Evolutionary conservation across 2,329 filamentous ascomycete species (phyloP), one percentile per base, ranked within the genome.

Genomic region (Fusarium acutatum): DNA sequence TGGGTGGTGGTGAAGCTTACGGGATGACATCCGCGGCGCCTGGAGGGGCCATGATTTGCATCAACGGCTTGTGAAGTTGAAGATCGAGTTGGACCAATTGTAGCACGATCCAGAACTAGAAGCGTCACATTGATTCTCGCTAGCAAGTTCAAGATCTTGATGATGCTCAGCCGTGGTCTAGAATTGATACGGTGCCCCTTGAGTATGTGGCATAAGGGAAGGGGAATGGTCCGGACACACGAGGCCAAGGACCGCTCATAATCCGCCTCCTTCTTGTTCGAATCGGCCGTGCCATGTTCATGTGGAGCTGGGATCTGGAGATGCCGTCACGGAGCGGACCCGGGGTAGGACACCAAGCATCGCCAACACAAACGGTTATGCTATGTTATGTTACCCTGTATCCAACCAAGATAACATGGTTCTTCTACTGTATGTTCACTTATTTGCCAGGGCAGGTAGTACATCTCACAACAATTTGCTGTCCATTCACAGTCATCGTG

Each of bases 1-100:
- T 62, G 63, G 66, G 63, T 67, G 65, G 64, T 67, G 53, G 56
- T 44, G 40, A 71, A 35, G 50, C 58, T 57, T 34, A 63, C 73
- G 73, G 76, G 67, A 74, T 71, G 60, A 69, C 72, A 78, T 75
- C 75, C 75, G 70, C 62, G 64, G 69, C 75, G 72, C 64, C 60
- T 62, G 37, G 38, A 52, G 58, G 63, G 46, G 69, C 56, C n/a
- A 67, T 71, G 63, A 67, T 75, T 72, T 67, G 49, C 61, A 63
- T 73, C 59, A 44, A 57, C 46, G 28, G 60, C 62, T 46, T 67
- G 60, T 47, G 47, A 54, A 37, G n/a, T 54, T 44, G 14, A 17
- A 71, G 67, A 71, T 63, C 62, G 20, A 60, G 60, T 24, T 54
- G 28, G 34, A 43, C 47, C 44, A 67, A 69, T 60, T 22, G 59